These are phyloP conservation scores for Antrodiella citrinella DNA, from an alignment of 768 basidiomycete species.

Conservation along the genomic window DNA sequence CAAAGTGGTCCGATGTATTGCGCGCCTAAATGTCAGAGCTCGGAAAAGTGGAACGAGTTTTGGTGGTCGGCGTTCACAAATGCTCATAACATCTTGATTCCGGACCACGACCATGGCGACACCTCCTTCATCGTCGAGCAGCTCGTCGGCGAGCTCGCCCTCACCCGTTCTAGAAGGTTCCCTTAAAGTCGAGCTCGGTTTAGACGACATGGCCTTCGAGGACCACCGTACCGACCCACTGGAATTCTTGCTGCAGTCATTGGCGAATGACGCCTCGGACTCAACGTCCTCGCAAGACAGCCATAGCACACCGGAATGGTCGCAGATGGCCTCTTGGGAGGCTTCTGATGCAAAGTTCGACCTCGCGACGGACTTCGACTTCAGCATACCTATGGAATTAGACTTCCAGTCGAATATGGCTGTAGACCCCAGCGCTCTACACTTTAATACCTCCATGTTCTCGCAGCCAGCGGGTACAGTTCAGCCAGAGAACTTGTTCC, in stretches of 20 bases:
- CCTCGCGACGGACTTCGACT: slow-evolving; percentile 34
- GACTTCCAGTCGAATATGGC: slow-evolving; percentile 52
- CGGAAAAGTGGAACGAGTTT: neutral
- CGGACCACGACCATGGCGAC: slow-evolving; percentile 17
- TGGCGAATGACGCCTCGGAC: slow-evolving; percentile 9
- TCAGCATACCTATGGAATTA: slow-evolving; percentile 45
- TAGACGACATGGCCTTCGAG: slow-evolving; percentile 11
- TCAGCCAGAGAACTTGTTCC: slow-evolving; percentile 10
- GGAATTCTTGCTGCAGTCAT: slow-evolving; percentile 22
- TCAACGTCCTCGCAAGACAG: slow-evolving; percentile 2
- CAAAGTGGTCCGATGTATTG: neutral
- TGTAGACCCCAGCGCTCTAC: slow-evolving; percentile 58
- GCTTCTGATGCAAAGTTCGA: slow-evolving; percentile 26
- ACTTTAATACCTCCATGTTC: slow-evolving; percentile 34
- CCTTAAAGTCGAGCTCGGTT: slow-evolving; percentile 12
- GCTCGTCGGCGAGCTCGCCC: slow-evolving; percentile 18
- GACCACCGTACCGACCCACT: slow-evolving; percentile 15
- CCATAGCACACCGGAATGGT: slow-evolving; percentile 41
- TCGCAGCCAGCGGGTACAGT: slow-evolving; percentile 10
- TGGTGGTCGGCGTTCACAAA: neutral
- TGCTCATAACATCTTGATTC: neutral
- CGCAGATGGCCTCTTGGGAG: slow-evolving; percentile 40
- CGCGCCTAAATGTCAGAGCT: too few species aligned
- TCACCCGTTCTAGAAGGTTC: slow-evolving; percentile 14
- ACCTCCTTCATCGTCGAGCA: slow-evolving; percentile 18